phyloP scores from a whole-genome alignment of 192 early-diverging fungal genomes.

The Blastocladiella britannica region DNA sequence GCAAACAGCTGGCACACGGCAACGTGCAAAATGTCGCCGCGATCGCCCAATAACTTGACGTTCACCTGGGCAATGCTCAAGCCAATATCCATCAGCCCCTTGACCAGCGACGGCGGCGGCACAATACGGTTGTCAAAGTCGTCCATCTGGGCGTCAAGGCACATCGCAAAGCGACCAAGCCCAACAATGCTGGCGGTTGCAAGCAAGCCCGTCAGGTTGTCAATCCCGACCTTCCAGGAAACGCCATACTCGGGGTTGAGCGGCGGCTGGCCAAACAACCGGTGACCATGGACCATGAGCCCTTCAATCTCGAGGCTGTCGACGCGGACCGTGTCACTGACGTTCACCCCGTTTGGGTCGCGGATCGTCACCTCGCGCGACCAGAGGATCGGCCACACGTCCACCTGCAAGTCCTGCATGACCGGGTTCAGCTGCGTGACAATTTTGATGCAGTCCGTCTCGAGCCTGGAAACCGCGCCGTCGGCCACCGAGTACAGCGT shows the following conservation, averaged over 20 bases:
- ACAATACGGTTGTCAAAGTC: neutral
- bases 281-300: neutral
- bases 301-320: neutral
- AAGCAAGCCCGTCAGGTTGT: neutral
- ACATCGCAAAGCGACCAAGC: neutral
- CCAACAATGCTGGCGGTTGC: neutral
- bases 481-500: neutral
- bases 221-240: constrained; percentile 7
- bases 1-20: neutral
- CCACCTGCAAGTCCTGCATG: neutral
- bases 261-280: constrained; percentile 5
- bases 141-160: neutral
- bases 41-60: neutral
- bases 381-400: neutral
- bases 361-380: too few species aligned
- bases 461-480: neutral
- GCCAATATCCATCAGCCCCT: neutral
- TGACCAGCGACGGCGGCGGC: neutral
- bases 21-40: neutral
- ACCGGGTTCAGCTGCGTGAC: neutral
- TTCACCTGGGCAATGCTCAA: neutral
- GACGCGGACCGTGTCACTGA: too few species aligned
- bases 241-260: constrained; percentile 12
- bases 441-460: neutral
- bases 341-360: too few species aligned